Evolutionary conservation across 2,329 filamentous ascomycete genomes (phyloP).

Genomic region (Diaporthe velutina): DNA sequence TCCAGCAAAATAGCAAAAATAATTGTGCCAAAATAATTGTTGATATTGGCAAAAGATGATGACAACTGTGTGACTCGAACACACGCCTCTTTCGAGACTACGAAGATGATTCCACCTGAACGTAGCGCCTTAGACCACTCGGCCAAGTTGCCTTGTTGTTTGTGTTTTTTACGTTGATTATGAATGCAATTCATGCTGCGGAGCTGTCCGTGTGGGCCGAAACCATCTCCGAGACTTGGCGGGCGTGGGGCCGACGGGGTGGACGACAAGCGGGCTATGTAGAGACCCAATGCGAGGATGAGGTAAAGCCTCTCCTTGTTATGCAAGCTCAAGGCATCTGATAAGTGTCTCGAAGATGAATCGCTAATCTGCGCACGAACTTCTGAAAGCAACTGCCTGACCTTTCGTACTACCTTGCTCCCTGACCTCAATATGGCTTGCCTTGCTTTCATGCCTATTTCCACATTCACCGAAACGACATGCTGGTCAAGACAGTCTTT

Average conservation of each 20-base stretch:
- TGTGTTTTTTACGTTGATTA: accelerated
- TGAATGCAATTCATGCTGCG: background rate
- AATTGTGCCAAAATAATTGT: too few species aligned
- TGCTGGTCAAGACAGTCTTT: too few species aligned
- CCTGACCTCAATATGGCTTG: too few species aligned
- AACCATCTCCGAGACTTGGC: background rate
- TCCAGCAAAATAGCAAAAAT: background rate
- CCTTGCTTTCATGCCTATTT: too few species aligned
- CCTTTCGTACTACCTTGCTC: too few species aligned
- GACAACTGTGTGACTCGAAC: conserved; percentile 39
- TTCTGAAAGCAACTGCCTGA: too few species aligned
- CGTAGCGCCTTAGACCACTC: conserved; percentile 40
- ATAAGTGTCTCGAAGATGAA: too few species aligned
- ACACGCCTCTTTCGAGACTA: conserved; percentile 40
- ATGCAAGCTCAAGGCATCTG: too few species aligned
- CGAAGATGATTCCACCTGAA: conserved; percentile 37
- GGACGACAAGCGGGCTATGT: background rate
- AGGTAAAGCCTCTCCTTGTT: too few species aligned
- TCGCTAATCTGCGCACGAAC: too few species aligned
- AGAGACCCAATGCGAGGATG: too few species aligned
- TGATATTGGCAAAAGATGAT: background rate
- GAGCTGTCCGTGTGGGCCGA: background rate
- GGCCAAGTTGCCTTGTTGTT: conserved; percentile 24
- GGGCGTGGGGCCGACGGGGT: background rate
- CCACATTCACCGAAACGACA: too few species aligned